These are phyloP conservation scores for Ballota nigra DNA, from an alignment of 257 asterid genomes.

Conservation along the genomic window DNA sequence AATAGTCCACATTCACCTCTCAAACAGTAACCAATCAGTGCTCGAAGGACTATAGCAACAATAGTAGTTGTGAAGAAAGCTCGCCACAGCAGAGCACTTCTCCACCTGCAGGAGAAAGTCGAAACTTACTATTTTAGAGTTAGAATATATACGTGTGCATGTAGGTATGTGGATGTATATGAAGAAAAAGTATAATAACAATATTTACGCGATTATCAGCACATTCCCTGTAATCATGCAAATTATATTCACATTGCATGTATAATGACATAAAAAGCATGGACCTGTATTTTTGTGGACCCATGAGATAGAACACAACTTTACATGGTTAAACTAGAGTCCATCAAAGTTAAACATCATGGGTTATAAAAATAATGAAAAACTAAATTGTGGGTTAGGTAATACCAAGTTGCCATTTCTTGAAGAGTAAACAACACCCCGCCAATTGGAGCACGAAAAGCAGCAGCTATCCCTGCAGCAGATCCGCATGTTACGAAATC, in stretches of 20 bases:
- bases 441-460: conserved; percentile 93
- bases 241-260: background rate
- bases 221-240: background rate
- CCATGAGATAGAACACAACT: background rate
- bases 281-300: background rate
- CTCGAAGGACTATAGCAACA: conserved; percentile 81
- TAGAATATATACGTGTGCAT: background rate
- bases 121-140: background rate
- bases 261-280: background rate
- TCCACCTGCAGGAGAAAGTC: conserved; percentile 63
- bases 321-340: background rate
- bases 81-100: conserved; percentile 83
- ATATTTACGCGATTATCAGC: background rate
- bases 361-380: background rate
- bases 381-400: background rate
- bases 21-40: conserved; percentile 62
- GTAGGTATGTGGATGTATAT: background rate
- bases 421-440: conserved; percentile 81
- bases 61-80: conserved; percentile 79
- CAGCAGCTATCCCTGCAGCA: conserved; percentile 97
- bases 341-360: background rate
- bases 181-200: background rate
- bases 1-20: conserved; percentile 86
- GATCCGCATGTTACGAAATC: conserved; percentile 91
- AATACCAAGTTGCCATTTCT: conserved; percentile 90